Evolutionary conservation across 2,329 filamentous ascomycete species (phyloP).

Genomic region (Venturia asperata): DNA sequence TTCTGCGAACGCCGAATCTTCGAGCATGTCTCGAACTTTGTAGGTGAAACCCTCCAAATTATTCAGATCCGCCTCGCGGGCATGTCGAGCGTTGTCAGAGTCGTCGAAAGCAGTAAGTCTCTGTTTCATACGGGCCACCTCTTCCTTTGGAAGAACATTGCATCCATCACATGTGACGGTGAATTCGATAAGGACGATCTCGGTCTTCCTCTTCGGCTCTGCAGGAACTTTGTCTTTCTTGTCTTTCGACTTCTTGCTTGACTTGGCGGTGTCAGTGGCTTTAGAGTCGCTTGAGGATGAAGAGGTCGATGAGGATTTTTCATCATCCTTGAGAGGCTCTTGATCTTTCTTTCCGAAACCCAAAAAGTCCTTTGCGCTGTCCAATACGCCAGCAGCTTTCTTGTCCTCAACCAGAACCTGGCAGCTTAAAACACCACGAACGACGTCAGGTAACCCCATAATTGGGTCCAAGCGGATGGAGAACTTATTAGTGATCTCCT

Average conservation of each 20-base stretch:
- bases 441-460: constrained; percentile 73
- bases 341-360: constrained; percentile 84
- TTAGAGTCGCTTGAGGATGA: constrained; percentile 30
- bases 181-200: constrained; percentile 47
- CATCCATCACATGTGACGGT: constrained; percentile 41
- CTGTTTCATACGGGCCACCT: constrained; percentile 55
- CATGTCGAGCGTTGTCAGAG: constrained; percentile 69
- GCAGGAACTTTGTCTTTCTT: constrained; percentile 36
- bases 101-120: constrained; percentile 72
- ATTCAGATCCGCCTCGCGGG: constrained; percentile 82
- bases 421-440: constrained; percentile 73
- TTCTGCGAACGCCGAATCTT: constrained; percentile 64
- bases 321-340: constrained; percentile 55
- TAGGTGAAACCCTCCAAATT: constrained; percentile 93
- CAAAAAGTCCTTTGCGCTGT: constrained; percentile 92
- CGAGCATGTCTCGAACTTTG: constrained; percentile 73
- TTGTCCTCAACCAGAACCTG: constrained; percentile 64
- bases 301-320: constrained; percentile 39
- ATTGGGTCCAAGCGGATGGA: constrained; percentile 63
- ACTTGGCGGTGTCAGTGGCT: constrained; percentile 34
- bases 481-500: constrained; percentile 74
- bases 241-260: constrained; percentile 37
- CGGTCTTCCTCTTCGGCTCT: constrained; percentile 42
- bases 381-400: constrained; percentile 70
- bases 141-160: constrained; percentile 52